A percentile compares a stretch with the other conserved stretches of the same genome.
These are phyloP conservation scores for Thalassiosira hispida DNA, from an alignment of 352 stramenopile species.

Conservation along the genomic window DNA sequence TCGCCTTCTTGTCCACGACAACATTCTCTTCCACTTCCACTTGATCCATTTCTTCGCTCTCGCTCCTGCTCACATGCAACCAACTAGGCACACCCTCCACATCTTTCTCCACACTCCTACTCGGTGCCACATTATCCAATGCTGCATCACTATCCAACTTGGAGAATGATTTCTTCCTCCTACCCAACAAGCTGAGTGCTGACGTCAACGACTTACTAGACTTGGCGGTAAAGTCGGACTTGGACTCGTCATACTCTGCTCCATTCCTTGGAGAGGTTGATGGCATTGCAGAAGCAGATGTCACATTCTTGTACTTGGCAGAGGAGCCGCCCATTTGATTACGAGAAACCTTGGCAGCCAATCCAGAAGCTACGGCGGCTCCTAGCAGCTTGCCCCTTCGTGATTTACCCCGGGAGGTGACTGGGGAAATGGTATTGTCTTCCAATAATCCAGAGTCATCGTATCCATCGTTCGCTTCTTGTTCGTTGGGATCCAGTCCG, in stretches of 20 bases:
- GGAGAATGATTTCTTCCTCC: conserved; percentile 9
- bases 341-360: conserved; percentile 30
- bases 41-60: background rate
- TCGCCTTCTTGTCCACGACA: too few relatives aligned
- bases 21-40: background rate
- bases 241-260: conserved; percentile 17
- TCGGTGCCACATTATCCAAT: conserved; percentile 32
- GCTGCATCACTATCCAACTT: conserved; percentile 45
- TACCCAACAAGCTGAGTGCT: conserved; percentile 43
- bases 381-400: conserved; percentile 35
- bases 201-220: conserved; percentile 26
- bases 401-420: background rate
- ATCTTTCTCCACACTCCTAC: conserved; percentile 13
- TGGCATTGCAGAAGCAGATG: background rate
- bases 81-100: conserved; percentile 23
- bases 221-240: conserved; percentile 25
- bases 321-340: conserved; percentile 3
- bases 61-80: conserved; percentile 7
- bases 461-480: conserved; percentile 12
- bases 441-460: conserved; percentile 17
- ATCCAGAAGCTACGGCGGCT: conserved; percentile 8
- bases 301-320: conserved; percentile 11
- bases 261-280: background rate
- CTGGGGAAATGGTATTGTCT: background rate
- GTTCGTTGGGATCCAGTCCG: conserved; percentile 25